Base-by-base conservation (phyloP, 257 asterid genomes). In the Ligustrum vulgare region DNA sequence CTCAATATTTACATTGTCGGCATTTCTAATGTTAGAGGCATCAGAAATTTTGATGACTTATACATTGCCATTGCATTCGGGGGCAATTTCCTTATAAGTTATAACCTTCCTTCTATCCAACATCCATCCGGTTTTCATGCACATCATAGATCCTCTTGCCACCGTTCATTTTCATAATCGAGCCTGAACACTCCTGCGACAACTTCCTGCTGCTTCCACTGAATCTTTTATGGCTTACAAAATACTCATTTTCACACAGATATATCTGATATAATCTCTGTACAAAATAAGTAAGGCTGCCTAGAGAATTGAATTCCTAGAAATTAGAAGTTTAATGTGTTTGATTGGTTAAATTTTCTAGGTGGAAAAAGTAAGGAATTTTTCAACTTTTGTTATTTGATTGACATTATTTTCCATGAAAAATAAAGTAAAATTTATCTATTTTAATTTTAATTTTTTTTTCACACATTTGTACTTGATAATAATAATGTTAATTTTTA, bases 191-290 rank as follows among this genome's bases (percentile, higher is more conserved):
- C 72, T 82, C 85, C 76, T 84, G 71, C 47, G 96, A 84, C 79
- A 87, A 82, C 82, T 86, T 92, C 82, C 79, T 84, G 84, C 85
- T 73, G 76, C 84, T 83, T 72, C 87, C 87, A 74, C 80, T 60
- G 6, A 62, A 69, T 54, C 79, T 72, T 65, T 80, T 79, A 20
- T 69, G 85, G 81, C 73, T 63, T 71, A 63, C 72, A 49, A 60
- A 64, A 74, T 72, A 64, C 72, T 78, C 80, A 9, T 79, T 34
- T 33, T 58, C 70, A 72, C 71, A 60, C 56, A 22, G 89, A 72
- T 39, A 81, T 74, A 49, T 64, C 80, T 34, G 83, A 72, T 71
- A 80, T 89, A 80, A 82, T 72, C 78, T 78, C 96, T 92, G 83
- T 63, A 20, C 82, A 58, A 72, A 69, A 65, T 25, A 23, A 73